A percentile compares a stretch with the other conserved stretches of the same genome.
phyloP scores from a whole-genome alignment of 768 basidiomycete species.

The Psilocybe cubensis region DNA sequence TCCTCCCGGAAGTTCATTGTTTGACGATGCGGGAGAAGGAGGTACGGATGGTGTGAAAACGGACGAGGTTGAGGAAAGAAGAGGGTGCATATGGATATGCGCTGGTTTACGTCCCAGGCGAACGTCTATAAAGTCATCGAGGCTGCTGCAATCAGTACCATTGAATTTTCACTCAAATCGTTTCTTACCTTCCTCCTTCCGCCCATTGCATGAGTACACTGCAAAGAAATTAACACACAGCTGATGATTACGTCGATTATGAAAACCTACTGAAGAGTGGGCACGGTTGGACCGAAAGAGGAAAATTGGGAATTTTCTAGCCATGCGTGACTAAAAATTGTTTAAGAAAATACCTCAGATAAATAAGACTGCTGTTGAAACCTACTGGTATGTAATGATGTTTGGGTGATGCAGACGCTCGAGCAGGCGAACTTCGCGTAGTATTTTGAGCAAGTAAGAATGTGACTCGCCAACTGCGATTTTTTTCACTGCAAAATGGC shows the following conservation, averaged over 20 bases:
- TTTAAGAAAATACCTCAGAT: neutral
- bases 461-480: constrained; percentile 94
- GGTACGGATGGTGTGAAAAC: constrained; percentile 26
- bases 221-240: neutral
- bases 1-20: constrained; percentile 5
- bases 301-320: constrained; percentile 87
- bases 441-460: constrained; percentile 78
- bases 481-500: constrained; percentile 95
- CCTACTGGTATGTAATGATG: constrained; percentile 89
- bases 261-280: constrained; percentile 75
- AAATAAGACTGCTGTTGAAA: neutral
- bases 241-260: neutral
- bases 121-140: constrained; percentile 85
- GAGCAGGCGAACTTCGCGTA: constrained; percentile 85
- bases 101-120: constrained; percentile 67
- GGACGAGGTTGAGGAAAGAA: constrained; percentile 25
- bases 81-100: constrained; percentile 50
- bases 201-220: constrained; percentile 95
- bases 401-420: constrained; percentile 90
- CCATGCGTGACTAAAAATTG: constrained; percentile 73
- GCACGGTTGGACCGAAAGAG: constrained; percentile 85
- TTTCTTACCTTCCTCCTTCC: constrained; percentile 70
- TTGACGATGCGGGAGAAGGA: constrained; percentile 22
- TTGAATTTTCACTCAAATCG: neutral
- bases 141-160: constrained; percentile 36